Percentiles rank a stretch among this genome's conserved stretches.
Evolutionary conservation across 2,329 filamentous ascomycete genomes (phyloP).

Genomic region (Xylaria sp.): DNA sequence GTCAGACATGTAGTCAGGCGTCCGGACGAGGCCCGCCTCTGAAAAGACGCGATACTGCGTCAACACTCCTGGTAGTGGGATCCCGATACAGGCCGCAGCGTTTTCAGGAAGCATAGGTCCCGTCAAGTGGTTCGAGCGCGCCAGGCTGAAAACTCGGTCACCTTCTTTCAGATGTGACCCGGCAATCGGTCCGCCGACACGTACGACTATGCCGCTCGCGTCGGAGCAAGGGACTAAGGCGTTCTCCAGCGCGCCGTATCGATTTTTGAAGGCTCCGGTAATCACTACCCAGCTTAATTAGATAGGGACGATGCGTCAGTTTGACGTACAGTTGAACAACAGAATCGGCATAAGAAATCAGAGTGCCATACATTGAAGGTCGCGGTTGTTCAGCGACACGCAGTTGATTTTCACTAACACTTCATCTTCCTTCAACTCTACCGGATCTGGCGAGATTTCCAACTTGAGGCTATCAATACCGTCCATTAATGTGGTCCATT

Average conservation of each 20-base stretch:
- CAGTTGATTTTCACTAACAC: constrained; percentile 19
- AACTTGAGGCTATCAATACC: constrained; percentile 16
- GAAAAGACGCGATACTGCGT: constrained; percentile 16
- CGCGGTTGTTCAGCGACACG: constrained; percentile 15
- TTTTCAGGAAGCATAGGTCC: constrained; percentile 8
- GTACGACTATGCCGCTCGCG: constrained; percentile 5
- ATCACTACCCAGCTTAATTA: constrained; percentile 5
- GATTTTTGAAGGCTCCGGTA: constrained; percentile 12
- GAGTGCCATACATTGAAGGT: constrained; percentile 9
- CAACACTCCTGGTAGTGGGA: constrained; percentile 11
- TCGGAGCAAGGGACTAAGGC: constrained; percentile 17
- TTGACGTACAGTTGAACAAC: too few species aligned
- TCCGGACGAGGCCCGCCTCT: constrained; percentile 1
- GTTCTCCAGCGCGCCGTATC: neutral
- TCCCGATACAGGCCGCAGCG: constrained; percentile 1
- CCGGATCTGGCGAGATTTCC: constrained; percentile 1
- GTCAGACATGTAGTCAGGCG: constrained; percentile 4
- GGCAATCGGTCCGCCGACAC: constrained; percentile 1
- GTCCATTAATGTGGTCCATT: constrained; percentile 22
- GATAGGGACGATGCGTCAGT: too few species aligned
- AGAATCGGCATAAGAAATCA: too few species aligned
- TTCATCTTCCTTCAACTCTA: constrained; percentile 7
- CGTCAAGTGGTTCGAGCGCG: constrained; percentile 12
- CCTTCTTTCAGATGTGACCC: neutral
- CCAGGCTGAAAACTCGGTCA: constrained; percentile 20